Base-by-base conservation (phyloP, 164 flowering plant genomes). In the Brasenia schreberi region DNA sequence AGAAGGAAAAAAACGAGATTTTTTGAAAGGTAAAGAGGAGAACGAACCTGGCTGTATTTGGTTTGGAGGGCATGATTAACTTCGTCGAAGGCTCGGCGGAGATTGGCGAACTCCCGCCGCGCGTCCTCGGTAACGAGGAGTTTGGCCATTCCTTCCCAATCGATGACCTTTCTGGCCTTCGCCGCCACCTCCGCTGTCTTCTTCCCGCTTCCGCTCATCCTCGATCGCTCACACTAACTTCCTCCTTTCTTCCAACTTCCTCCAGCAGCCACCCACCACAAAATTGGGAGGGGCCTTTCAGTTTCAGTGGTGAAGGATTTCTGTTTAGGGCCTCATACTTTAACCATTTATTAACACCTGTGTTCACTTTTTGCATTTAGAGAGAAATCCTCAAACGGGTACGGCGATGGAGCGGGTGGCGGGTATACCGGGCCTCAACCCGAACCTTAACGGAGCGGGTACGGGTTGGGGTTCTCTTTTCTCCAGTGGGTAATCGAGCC, bases 71-170 rank as follows among this genome's bases (percentile, higher is more conserved):
- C 53, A 62, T 76, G 1, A 81, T 93, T 93, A 69, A 93, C 98
- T 53, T 93, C 98, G 42, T 90, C 82, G 81, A 90, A 93, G 63
- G 97, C 77, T 42, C 90, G 90, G 49, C 97, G 96, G 64, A 93
- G 97, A 52, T 65, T 62, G 60, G 77, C 59, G 81, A 93, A 93
- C 84, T 93, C 98, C 75, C 76, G 82, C 73, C 89, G 87, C 68
- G 98, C 97, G 66, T 90, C 97, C 0, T 87, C 90, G 70, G 97
- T 76, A 70, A 84, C 87, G 42, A 93, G 70, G 33, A 90, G 81
- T 86, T 86, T 90, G 2, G 90, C 87, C 96, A 93, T 84, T 17
- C 92, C 97, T 2, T 88, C 90, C 98, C 98, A 90, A 70, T 92
- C 98, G 27, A 92, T 90, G 42, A 65, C 78, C 53, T 69, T 90